These are phyloP conservation scores for Plantago ovata DNA, from an alignment of 257 asterid genomes.

Conservation along the genomic window DNA sequence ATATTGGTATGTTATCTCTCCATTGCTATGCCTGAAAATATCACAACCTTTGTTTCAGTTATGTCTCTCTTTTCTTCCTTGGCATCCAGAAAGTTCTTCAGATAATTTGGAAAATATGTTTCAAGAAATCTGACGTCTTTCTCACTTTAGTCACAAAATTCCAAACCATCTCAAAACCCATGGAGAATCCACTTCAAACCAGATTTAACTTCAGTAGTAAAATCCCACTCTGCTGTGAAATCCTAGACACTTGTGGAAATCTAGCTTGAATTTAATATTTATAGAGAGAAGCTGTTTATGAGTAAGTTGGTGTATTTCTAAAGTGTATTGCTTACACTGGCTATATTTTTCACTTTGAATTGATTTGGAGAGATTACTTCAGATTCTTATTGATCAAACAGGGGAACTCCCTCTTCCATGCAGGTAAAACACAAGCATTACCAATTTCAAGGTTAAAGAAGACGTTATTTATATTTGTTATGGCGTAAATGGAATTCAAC, in stretches of 20 bases:
- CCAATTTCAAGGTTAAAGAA: neutral
- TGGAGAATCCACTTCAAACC: no score
- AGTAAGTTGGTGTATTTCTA: neutral
- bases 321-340: neutral
- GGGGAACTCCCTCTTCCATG: constrained; percentile 75
- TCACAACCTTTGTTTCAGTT: no score
- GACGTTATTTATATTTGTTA: neutral
- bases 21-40: neutral
- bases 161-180: no score
- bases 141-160: no score
- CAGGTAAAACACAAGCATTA: constrained; percentile 38
- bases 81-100: no score
- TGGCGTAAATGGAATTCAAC: neutral
- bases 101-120: no score
- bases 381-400: constrained; percentile 76
- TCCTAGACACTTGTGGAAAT: no score
- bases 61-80: no score
- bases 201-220: no score
- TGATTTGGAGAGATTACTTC: constrained; percentile 98
- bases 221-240: no score
- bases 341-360: constrained; percentile 59
- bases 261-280: no score
- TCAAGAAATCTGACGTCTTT: no score
- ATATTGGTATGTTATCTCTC: constrained; percentile 56
- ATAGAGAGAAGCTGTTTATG: neutral